Evolutionary conservation across 2,329 filamentous ascomycete genomes (phyloP), one percentile per base, ranked within the genome.

Genomic region (Exophiala alcalophila): DNA sequence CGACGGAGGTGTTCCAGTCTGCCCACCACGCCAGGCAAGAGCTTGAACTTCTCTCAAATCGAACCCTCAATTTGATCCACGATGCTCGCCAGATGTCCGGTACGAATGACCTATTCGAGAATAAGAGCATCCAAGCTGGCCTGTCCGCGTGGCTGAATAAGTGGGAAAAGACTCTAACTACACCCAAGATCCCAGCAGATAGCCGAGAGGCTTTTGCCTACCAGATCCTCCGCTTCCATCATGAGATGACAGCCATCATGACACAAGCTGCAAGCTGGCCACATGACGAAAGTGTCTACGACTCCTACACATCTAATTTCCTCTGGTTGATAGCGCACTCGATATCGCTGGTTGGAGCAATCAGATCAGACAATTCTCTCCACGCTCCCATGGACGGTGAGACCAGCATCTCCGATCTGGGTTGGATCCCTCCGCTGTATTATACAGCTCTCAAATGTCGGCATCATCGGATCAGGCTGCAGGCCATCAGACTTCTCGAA

Each of bases 361-460:
- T n/a, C n/a, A n/a, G n/a, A n/a, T n/a, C n/a, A n/a, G n/a, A n/a
- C n/a, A n/a, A n/a, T n/a, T n/a, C n/a, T n/a, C n/a, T n/a, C n/a
- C n/a, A n/a, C n/a, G n/a, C n/a, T n/a, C n/a, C n/a, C n/a, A n/a
- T 5, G 18, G 3, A 12, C 6, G 25, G 25, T 12, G 25, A 11
- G n/a, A 23, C 32, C 7, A 23, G 23, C 20, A 35, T 37, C 10
- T 19, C 33, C 8, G 62, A 65, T 19, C 52, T 58, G 12, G 62
- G 62, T 12, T 63, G 41, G 18, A 53, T 59, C 47, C 54, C 57
- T 1, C 59, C 60, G 3, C 29, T 65, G 4, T 65, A 61, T 28
- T 63, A 59, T 32, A 56, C 55, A 0, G 55, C 59, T 9, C 37
- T 61, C 1, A 63, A 62, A 38, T 64, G 61, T 38, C 61, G 62